Base-by-base conservation (phyloP, 495 filamentous ascomycete species). In the Tetracladium setigerum region DNA sequence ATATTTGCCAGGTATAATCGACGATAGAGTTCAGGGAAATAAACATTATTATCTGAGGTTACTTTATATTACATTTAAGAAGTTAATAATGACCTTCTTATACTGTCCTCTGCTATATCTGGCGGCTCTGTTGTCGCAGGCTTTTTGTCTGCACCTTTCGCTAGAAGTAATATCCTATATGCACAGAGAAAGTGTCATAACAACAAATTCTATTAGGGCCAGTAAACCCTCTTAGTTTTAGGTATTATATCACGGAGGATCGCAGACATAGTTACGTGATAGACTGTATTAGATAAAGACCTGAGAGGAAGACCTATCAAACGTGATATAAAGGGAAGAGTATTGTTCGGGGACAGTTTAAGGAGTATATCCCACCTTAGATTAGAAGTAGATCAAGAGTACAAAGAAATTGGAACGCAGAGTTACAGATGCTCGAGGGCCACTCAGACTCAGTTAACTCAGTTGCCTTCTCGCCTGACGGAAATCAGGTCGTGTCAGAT, bases 1-100 rank as follows among this genome's bases (percentile, higher is more conserved):
- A 44, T 33, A 13, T 33, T 44, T 44, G 41, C 41, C 11, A 44
- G 41, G 27, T 44, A 44, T 44, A 44, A 44, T 44, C 41, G 41
- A 15, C 41, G 30, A 31, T 19, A 30, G 24, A 44, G n/a, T 31
- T 44, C 41, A 34, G 30, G 13, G 22, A 44, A 44, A 17, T 44
- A 27, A 24, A 24, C n/a, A 34, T 34, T 24, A 24, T 42, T 19
- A 22, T 42, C 27, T 42, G 24, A 18, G 39, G 39, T 18, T 18
- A 13, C 39, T 34, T 44, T 11, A 44, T 32, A 44, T 30, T 44
- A 30, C 13, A 30, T 11, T 44, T 44, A 30, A 33, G 31, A 44
- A n/a, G 22, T 44, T 44, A 30, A 32, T 17, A 44, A 27, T 44
- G 13, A 10, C 41, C 41, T 27, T 44, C 17, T 30, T 44, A 44